Evolutionary conservation across 1,139 yeast genomes (phyloP).

Genomic region (Kodamaea plutei): DNA sequence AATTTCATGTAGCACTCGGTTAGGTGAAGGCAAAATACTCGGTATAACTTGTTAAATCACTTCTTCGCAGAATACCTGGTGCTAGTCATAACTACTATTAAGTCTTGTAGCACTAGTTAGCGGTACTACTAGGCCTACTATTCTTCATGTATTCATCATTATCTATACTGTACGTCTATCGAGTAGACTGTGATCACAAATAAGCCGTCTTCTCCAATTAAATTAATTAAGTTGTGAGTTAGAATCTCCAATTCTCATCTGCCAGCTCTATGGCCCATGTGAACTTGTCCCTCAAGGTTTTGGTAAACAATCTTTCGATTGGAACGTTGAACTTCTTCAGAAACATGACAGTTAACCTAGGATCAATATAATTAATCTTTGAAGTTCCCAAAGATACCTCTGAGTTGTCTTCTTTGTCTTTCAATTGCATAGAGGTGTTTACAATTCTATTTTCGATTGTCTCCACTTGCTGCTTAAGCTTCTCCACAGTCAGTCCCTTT

Average conservation of each 20-base stretch:
- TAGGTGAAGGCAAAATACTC: no score
- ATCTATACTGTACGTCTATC: no score
- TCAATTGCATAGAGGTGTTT: slow-evolving; percentile 67
- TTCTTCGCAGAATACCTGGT: no score
- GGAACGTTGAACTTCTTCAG: slow-evolving; percentile 86
- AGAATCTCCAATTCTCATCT: slow-evolving; percentile 85
- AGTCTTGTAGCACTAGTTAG: no score
- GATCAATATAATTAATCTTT: slow-evolving; percentile 92
- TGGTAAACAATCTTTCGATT: slow-evolving; percentile 85
- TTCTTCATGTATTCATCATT: no score
- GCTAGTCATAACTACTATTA: no score
- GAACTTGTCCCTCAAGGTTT: slow-evolving; percentile 87
- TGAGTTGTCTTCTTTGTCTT: slow-evolving; percentile 91
- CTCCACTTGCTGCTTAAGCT: slow-evolving; percentile 68
- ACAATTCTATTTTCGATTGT: slow-evolving; percentile 68
- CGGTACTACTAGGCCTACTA: no score
- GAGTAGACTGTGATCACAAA: no score
- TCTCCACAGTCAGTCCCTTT: slow-evolving; percentile 57
- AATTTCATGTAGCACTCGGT: no score
- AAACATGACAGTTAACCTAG: slow-evolving; percentile 85
- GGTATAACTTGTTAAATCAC: no score
- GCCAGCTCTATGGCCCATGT: slow-evolving; percentile 94
- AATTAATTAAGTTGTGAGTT: no score
- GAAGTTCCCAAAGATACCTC: slow-evolving; percentile 92
- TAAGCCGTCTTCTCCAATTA: no score